phyloP scores from a whole-genome alignment of 495 filamentous ascomycete genomes.

The Cladorrhinum samala region DNA sequence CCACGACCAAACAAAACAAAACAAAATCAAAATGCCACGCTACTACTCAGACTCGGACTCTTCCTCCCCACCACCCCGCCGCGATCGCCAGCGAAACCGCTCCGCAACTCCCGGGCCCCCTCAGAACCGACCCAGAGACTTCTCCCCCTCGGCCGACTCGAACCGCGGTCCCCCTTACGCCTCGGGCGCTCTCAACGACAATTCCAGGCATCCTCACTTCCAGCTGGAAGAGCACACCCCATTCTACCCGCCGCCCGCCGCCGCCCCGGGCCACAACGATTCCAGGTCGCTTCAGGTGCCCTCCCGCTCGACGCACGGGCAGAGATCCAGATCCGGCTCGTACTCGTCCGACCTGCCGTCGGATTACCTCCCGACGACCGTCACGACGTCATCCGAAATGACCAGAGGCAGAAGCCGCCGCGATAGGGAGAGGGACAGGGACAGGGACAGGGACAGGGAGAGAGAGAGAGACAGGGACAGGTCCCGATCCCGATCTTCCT shows the following conservation, averaged over 20 bases:
- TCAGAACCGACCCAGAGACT: neutral
- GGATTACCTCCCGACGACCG: too few species aligned
- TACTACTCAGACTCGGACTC: neutral
- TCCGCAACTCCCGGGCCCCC: constrained; percentile 1
- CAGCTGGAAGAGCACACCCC: constrained; percentile 10
- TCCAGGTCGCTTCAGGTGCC: neutral
- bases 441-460: too few species aligned
- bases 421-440: too few species aligned
- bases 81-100: neutral
- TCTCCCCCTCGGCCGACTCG: constrained; percentile 2
- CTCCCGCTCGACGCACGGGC: neutral
- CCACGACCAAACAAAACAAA: too few species aligned
- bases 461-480: too few species aligned
- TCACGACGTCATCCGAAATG: too few species aligned
- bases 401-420: too few species aligned
- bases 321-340: too few species aligned
- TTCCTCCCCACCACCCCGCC: neutral
- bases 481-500: neutral
- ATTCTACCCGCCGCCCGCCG: constrained; percentile 10
- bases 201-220: constrained; percentile 1
- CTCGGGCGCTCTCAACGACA: constrained; percentile 2
- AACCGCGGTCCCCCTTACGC: constrained; percentile 1
- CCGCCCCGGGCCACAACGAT: neutral
- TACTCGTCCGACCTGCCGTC: neutral
- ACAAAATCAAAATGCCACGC: neutral